phyloP scores from a whole-genome alignment of 257 asterid genomes.

The Leptodermis oblonga region DNA sequence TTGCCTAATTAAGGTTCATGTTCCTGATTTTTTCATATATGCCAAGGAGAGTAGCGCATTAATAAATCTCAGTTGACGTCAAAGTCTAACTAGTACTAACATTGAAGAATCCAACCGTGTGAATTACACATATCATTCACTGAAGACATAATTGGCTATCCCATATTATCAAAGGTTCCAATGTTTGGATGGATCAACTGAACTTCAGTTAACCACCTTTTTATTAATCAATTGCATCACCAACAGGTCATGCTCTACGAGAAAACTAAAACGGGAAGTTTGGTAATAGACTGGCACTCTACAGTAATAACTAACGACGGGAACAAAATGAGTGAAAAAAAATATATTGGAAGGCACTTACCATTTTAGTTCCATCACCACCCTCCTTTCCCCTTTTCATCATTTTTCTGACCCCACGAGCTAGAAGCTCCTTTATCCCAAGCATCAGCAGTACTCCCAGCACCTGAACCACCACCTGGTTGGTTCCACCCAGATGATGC shows the following conservation, averaged over 20 bases:
- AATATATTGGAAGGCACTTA: conserved; percentile 14
- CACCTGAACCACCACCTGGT: conserved; percentile 14
- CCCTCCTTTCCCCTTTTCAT: conserved; percentile 54
- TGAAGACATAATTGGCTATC: not conserved
- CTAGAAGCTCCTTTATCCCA: conserved; percentile 35
- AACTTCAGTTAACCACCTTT: not conserved
- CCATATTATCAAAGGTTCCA: not conserved
- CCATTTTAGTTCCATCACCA: conserved; percentile 50
- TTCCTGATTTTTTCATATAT: too few relatives aligned
- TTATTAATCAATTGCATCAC: not conserved
- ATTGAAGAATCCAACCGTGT: not conserved
- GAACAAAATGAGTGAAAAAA: not conserved
- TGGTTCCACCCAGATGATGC: conserved; percentile 24
- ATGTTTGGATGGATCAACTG: not conserved
- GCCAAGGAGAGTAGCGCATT: not conserved
- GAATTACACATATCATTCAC: not conserved
- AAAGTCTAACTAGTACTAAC: not conserved
- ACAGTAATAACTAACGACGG: too few relatives aligned
- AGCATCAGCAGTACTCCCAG: conserved; percentile 22
- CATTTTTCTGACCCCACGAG: conserved; percentile 43
- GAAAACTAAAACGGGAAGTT: not conserved
- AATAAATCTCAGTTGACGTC: not conserved
- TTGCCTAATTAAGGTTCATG: not conserved
- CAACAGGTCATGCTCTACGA: not conserved
- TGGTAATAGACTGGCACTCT: not conserved